phyloP scores from a whole-genome alignment of 257 asterid species.

The Capsicum pubescens region DNA sequence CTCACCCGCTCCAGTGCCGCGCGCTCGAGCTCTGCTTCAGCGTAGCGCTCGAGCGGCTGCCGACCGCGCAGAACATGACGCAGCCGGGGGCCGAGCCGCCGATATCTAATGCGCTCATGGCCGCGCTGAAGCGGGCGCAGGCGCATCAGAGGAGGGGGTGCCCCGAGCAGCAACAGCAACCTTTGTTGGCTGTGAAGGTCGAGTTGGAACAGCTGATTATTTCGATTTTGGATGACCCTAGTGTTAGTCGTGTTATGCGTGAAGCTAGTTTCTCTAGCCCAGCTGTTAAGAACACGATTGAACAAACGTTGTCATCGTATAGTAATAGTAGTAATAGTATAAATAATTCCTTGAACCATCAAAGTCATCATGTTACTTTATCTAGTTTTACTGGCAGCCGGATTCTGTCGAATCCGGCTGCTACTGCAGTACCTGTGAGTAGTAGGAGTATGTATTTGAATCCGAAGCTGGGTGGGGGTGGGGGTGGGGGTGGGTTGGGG shows the following conservation, averaged over 20 bases:
- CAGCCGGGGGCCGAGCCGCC: constrained; percentile 63
- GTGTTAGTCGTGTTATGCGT: constrained; percentile 88
- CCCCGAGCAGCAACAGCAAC: constrained; percentile 94
- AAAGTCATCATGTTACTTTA: not conserved
- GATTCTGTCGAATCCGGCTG: constrained; percentile 23
- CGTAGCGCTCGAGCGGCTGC: constrained; percentile 87
- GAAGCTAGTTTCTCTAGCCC: constrained; percentile 95
- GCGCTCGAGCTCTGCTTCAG: constrained; percentile 90
- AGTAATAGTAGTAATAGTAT: too few relatives aligned
- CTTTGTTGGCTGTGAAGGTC: constrained; percentile 80
- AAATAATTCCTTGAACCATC: too few relatives aligned
- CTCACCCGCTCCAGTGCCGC: constrained; percentile 96
- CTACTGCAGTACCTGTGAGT: not conserved
- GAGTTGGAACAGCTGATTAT: constrained; percentile 83
- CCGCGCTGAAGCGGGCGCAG: constrained; percentile 86
- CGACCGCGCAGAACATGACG: constrained; percentile 60
- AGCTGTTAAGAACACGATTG: constrained; percentile 77
- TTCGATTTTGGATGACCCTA: constrained; percentile 85
- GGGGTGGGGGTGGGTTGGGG: constrained; percentile 35
- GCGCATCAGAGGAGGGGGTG: constrained; percentile 90
- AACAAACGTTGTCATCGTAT: constrained; percentile 48
- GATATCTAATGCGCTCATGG: constrained; percentile 83
- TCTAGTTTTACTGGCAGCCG: constrained; percentile 35
- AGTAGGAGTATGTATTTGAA: constrained; percentile 57
- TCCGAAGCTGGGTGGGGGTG: constrained; percentile 60